Evolutionary conservation across 331 rosid genomes (phyloP), one percentile per base, ranked within the genome.

Genomic region (Malus hybrid): DNA sequence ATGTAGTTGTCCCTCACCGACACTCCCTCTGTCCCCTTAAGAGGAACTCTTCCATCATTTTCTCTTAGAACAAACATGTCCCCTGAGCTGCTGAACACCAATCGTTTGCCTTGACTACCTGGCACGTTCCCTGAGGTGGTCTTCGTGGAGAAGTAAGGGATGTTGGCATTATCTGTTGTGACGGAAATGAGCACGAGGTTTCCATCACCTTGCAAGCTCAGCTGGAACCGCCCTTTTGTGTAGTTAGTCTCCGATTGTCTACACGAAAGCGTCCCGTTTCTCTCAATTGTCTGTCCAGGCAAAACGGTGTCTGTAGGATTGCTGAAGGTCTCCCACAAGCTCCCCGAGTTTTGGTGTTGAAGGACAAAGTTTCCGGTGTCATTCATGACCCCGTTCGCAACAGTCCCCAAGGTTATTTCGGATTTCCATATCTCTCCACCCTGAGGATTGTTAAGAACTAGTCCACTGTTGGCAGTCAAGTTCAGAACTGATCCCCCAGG

Each of bases 341-440:
- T 46, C 3, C 6, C 28, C 1, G 80, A 80, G 4, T 36, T 52
- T 1, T 1, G 1, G 5, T 55, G 54, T 60, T 64, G 32, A 36
- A 80, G 69, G 12, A 75, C 80, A 54, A 80, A 75, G 62, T 75
- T 80, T 1, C 83, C 79, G 0, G 56, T 68, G 4, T 74, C 54
- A 29, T 62, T 68, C 10, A 80, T 14, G 5, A 75, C 9, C 16
- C 67, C 80, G 11, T 36, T 42, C 34, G 8, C 72, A 69, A 80
- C 84, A 14, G 10, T 68, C 3, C 69, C 29, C 12, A 3, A n/a
- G 0, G 56, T 65, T 20, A 24, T 73, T 4, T 4, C 32, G 4
- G 84, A 61, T 62, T 39, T 73, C 84, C 87, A 80, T 19, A 83
- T 29, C 62, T 73, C 44, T 18, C 6, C 55, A 2, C 76, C 78